A percentile compares a stretch with the other conserved stretches of the same genome.
These are phyloP conservation scores for Calcarisporium arbuscula DNA, from an alignment of 2,329 filamentous ascomycete species.

Conservation along the genomic window DNA sequence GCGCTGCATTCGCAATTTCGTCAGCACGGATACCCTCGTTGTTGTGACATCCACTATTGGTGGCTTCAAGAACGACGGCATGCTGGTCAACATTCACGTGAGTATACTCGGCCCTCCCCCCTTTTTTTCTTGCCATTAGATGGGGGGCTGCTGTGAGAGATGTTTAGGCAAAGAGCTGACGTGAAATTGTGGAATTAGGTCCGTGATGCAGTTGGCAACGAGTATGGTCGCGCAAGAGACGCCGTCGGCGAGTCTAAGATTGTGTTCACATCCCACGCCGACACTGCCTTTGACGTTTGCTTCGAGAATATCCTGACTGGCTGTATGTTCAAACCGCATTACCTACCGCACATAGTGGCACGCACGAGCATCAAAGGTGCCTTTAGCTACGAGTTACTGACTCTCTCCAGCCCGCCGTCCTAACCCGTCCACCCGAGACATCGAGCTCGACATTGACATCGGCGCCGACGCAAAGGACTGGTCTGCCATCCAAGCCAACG, in stretches of 20 bases:
- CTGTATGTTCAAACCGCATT: no score
- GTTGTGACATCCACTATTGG: slow-evolving; percentile 87
- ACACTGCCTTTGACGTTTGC: slow-evolving; percentile 93
- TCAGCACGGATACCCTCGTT: slow-evolving; percentile 83
- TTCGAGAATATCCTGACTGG: slow-evolving; percentile 77
- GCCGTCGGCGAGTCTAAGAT: slow-evolving; percentile 87
- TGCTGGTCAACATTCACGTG: slow-evolving; percentile 91
- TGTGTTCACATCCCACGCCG: slow-evolving; percentile 87
- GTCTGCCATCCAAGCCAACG: slow-evolving; percentile 89
- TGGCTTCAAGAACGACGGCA: slow-evolving; percentile 85
- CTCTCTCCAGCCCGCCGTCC: slow-evolving; percentile 30
- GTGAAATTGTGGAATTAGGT: slow-evolving; percentile 51
- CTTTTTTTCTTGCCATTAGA: not conserved
- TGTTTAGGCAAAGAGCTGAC: slow-evolving; percentile 6
- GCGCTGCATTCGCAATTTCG: slow-evolving; percentile 95
- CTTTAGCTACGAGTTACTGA: slow-evolving; percentile 13
- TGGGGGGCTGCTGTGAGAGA: slow-evolving; percentile 1
- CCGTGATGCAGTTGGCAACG: slow-evolving; percentile 89
- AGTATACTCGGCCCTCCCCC: slow-evolving; percentile 21
- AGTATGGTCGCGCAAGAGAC: slow-evolving; percentile 88
- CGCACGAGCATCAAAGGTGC: no score
- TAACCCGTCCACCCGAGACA: slow-evolving; percentile 54
- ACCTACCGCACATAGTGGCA: no score
- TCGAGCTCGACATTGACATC: slow-evolving; percentile 94
- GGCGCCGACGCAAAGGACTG: slow-evolving; percentile 97